Conservation (phyloP, 176 grass and related monocot genomes). For the Oryza glumipatula region DNA sequence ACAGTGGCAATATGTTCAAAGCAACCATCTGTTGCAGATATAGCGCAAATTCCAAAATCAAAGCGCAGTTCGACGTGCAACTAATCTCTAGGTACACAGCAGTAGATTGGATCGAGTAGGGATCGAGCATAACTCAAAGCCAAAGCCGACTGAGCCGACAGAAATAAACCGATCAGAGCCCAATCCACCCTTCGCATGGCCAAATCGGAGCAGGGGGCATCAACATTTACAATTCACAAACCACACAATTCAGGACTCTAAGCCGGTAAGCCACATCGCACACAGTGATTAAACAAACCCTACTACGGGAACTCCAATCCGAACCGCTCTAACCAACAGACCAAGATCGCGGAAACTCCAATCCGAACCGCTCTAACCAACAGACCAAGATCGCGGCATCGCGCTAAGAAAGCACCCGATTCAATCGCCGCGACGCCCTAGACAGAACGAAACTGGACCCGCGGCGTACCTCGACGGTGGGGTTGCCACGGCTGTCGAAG, state of each 20-base stretch:
- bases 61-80: not conserved
- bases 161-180: not conserved
- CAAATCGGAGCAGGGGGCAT: not conserved
- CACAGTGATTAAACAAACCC: not conserved
- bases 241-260: not conserved
- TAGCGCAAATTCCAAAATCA: not conserved
- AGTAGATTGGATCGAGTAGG: not conserved
- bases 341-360: not conserved
- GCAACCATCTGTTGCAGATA: not conserved
- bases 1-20: not conserved
- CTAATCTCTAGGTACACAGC: not conserved
- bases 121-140: not conserved
- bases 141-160: not conserved
- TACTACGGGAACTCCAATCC: not conserved
- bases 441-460: not conserved
- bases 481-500: conserved; percentile 62
- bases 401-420: not conserved
- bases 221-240: not conserved
- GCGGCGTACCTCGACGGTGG: conserved; percentile 50
- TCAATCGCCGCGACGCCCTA: not conserved
- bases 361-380: not conserved
- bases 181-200: not conserved
- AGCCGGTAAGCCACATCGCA: not conserved
- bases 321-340: not conserved
- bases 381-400: not conserved